Evolutionary conservation across 306 rosid species (phyloP).

Genomic region (Styphnolobium japonicum): DNA sequence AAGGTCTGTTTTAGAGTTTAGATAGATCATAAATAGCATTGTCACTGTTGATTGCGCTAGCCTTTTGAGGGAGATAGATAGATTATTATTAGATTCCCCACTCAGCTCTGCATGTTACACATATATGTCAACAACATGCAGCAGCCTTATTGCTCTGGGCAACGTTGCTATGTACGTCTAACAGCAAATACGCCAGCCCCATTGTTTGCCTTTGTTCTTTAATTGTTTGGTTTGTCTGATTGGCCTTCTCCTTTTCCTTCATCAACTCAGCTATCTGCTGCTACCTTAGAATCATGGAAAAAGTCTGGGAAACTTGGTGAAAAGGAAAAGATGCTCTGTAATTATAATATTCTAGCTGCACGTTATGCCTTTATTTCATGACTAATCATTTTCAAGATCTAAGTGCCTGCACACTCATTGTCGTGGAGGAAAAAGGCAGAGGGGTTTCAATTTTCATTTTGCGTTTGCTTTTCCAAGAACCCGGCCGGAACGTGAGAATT

Average conservation of each 20-base stretch:
- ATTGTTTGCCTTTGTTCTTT: not conserved
- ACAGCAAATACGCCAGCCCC: not conserved
- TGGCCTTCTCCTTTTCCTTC: not conserved
- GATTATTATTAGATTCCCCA: conserved; percentile 36
- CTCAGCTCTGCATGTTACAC: not conserved
- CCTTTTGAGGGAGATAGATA: conserved; percentile 8
- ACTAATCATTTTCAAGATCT: conserved; percentile 48
- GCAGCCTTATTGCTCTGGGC: conserved; percentile 32
- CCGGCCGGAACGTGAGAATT: not conserved
- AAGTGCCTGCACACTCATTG: conserved; percentile 7
- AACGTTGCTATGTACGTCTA: not conserved
- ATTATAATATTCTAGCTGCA: not conserved
- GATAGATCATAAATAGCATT: conserved; percentile 14
- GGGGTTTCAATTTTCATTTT: conserved; percentile 2
- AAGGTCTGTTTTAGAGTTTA: conserved; percentile 34
- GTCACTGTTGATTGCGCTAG: conserved; percentile 24
- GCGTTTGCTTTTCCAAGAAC: conserved; percentile 31
- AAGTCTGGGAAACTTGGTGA: conserved; percentile 4
- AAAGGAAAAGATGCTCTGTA: conserved; percentile 36
- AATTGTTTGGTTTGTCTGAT: not conserved
- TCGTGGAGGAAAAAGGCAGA: not conserved
- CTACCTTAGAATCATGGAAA: conserved; percentile 13
- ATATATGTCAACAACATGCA: conserved; percentile 20
- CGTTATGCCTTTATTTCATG: conserved; percentile 29
- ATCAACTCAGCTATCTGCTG: conserved; percentile 10